Base-by-base conservation (phyloP, 306 rosid species). In the Lotus japonicus region DNA sequence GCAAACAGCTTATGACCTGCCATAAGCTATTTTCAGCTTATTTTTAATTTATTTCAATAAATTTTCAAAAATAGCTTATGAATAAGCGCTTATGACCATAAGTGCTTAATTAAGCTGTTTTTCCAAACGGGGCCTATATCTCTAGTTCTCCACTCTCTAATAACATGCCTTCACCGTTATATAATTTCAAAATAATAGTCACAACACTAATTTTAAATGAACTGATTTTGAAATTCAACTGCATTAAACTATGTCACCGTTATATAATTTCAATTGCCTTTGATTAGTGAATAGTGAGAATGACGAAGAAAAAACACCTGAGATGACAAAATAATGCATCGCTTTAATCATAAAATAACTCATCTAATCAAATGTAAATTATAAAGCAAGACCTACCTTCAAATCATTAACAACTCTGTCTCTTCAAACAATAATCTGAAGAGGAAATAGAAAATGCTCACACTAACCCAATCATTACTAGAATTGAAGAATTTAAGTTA, bases 401-500 rank as follows among this genome's bases (percentile, higher is more conserved):
- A 83, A 68, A 66, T 58, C 68, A 74, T 59, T 82, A 71, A 74
- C 75, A 70, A 68, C 87, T 76, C 83, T 78, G 79, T 66, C 71
- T 55, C 92, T 81, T 85, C 88, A 85, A 62, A 83, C 70, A 83
- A 77, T 74, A 64, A 84, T 88, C 92, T 85, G 88, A 82, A 70
- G 74, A 82, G 71, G 75, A 82, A 81, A 87, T 66, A 70, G 74
- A 84, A 74, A 70, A 74, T 31, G 76, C 83, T 86, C 74, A 82
- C 70, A 52, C 83, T 76, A 84, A 78, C 64, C 66, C 75, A 70
- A 77, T 31, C 72, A 55, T 74, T 19, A 43, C 48, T 5, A 59
- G 50, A 41, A 74, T 13, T 1, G 71, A 69, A 54, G 41, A 53
- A 68, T 6, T 48, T n/a, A 48, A 54, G 64, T 9, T 42, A 51